phyloP scores from a whole-genome alignment of 2,329 filamentous ascomycete species.

The Curvularia lunata region DNA sequence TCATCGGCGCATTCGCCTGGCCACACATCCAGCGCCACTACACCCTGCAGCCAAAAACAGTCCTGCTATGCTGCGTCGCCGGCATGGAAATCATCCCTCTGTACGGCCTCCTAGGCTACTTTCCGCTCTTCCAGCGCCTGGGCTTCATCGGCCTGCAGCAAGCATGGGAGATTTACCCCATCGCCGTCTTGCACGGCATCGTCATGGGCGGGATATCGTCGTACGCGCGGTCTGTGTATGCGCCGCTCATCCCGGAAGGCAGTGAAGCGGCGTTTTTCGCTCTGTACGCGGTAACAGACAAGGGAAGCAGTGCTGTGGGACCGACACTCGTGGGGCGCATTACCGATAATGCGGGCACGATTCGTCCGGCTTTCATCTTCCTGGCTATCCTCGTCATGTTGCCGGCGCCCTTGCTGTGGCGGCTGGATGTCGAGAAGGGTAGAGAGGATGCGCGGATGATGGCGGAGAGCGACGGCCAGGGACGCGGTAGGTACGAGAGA shows the following conservation, averaged over 20 bases:
- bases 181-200: slow-evolving; percentile 85
- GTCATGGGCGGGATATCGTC: slow-evolving; percentile 86
- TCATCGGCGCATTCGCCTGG: slow-evolving; percentile 87
- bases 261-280: slow-evolving; percentile 94
- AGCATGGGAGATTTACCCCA: slow-evolving; percentile 89
- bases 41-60: slow-evolving; percentile 75
- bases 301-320: slow-evolving; percentile 88
- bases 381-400: slow-evolving; percentile 77
- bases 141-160: slow-evolving; percentile 82
- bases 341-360: slow-evolving; percentile 67
- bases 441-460: slow-evolving; percentile 43
- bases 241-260: slow-evolving; percentile 87
- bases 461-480: slow-evolving; percentile 27
- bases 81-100: slow-evolving; percentile 89
- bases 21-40: slow-evolving; percentile 73
- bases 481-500: slow-evolving; percentile 27
- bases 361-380: slow-evolving; percentile 76
- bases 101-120: slow-evolving; percentile 83
- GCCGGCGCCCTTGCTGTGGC: slow-evolving; percentile 79
- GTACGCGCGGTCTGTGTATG: slow-evolving; percentile 88
- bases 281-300: slow-evolving; percentile 93
- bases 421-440: slow-evolving; percentile 73
- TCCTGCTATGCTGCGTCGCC: slow-evolving; percentile 81
- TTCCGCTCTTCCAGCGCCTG: slow-evolving; percentile 74
- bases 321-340: slow-evolving; percentile 89